phyloP scores from a whole-genome alignment of 345 rosid species.

The Laguncularia racemosa region DNA sequence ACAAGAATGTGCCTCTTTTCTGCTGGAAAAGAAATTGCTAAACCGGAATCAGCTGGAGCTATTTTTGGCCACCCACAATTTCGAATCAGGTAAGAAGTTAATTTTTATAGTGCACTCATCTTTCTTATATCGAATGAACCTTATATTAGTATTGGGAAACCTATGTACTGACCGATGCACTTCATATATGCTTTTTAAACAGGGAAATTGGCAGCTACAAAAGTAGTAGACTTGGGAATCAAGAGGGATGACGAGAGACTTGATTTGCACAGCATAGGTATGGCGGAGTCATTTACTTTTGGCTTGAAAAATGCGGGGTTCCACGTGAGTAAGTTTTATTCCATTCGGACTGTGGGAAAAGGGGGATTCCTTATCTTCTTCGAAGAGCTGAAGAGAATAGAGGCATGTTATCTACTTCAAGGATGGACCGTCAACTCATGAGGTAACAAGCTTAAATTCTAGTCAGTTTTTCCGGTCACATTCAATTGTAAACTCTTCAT shows the following conservation, averaged over 20 bases:
- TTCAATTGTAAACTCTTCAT: too few species aligned
- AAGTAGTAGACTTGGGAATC: slow-evolving; percentile 61
- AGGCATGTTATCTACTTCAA: slow-evolving; percentile 60
- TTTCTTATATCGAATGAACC: too few species aligned
- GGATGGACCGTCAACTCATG: slow-evolving; percentile 61
- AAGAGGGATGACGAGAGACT: slow-evolving; percentile 37
- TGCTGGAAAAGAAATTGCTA: slow-evolving; percentile 59
- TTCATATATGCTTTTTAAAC: not conserved
- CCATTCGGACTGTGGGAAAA: slow-evolving; percentile 71
- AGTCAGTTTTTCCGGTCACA: too few species aligned
- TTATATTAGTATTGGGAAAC: not conserved
- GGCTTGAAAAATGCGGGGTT: slow-evolving; percentile 79
- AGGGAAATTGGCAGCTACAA: slow-evolving; percentile 61
- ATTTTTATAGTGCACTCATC: too few species aligned
- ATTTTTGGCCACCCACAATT: slow-evolving; percentile 89
- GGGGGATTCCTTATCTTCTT: slow-evolving; percentile 70
- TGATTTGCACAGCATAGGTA: slow-evolving; percentile 91
- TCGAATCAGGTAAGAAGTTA: slow-evolving; percentile 48
- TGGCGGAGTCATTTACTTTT: slow-evolving; percentile 77
- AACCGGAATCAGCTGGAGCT: slow-evolving; percentile 48
- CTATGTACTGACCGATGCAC: too few species aligned
- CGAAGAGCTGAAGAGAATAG: slow-evolving; percentile 93
- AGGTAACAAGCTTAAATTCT: slow-evolving; percentile 19
- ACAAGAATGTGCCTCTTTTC: slow-evolving; percentile 64
- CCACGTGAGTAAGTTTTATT: slow-evolving; percentile 80